Percentiles rank a stretch among this genome's conserved stretches.
These are phyloP conservation scores for Aspergillus intermedius DNA, from an alignment of 2,329 filamentous ascomycete genomes.

Conservation along the genomic window DNA sequence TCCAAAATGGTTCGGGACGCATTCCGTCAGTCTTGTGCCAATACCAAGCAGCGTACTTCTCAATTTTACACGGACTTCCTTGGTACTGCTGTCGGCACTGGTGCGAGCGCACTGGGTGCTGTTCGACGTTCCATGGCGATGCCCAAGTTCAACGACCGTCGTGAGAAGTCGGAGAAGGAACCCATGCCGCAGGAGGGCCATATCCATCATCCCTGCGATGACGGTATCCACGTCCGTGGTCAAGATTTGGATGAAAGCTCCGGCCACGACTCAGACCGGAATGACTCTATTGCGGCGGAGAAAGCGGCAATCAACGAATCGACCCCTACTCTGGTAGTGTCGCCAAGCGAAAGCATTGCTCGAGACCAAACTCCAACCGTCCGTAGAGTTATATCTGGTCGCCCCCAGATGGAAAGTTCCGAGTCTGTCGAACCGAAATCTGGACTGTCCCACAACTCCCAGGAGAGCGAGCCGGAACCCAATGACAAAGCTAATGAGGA, in stretches of 20 bases:
- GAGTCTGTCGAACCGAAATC: neutral
- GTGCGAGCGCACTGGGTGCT: neutral
- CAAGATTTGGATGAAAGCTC: neutral
- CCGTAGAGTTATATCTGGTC: neutral
- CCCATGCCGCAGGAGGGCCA: neutral
- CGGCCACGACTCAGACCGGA: neutral
- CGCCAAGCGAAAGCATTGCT: neutral
- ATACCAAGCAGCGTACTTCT: neutral
- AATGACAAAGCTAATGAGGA: neutral
- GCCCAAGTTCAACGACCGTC: neutral
- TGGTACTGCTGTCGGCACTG: neutral
- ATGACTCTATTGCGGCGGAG: neutral
- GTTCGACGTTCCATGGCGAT: neutral
- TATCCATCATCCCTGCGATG: neutral
- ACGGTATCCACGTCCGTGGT: neutral
- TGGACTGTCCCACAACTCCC: neutral
- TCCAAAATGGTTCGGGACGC: neutral
- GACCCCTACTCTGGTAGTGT: neutral
- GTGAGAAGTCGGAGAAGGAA: neutral
- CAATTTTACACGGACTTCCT: neutral
- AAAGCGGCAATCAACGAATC: neutral
- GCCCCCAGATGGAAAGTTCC: neutral
- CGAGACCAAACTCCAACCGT: neutral
- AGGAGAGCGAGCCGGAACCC: neutral
- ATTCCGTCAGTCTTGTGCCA: neutral